These are phyloP conservation scores for Naganishia randhawae DNA, from an alignment of 768 basidiomycete genomes.

Conservation along the genomic window DNA sequence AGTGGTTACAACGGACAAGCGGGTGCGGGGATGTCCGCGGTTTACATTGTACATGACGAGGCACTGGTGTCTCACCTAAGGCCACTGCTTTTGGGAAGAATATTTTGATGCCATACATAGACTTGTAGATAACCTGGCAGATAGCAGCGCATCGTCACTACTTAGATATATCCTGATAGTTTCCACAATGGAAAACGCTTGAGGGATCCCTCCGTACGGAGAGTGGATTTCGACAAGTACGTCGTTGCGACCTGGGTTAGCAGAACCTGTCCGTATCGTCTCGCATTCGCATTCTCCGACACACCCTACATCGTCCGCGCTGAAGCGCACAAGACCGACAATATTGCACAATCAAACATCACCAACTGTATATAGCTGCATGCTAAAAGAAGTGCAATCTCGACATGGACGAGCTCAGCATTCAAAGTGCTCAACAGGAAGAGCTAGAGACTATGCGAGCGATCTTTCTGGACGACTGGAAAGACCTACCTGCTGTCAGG, in stretches of 20 bases:
- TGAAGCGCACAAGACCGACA: neutral
- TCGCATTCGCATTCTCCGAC: neutral
- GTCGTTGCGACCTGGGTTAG: neutral
- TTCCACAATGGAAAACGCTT: constrained; percentile 7
- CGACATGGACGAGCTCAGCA: constrained; percentile 19
- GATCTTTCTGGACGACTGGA: constrained; percentile 44
- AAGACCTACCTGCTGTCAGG: constrained; percentile 40
- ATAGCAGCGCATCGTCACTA: no score
- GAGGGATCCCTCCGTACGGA: constrained; percentile 3
- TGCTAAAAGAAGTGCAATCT: neutral
- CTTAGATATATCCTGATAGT: neutral
- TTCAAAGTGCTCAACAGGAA: constrained; percentile 36
- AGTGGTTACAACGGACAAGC: no score
- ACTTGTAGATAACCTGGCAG: no score
- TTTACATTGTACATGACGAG: no score
- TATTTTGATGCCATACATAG: no score
- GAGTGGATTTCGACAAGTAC: neutral
- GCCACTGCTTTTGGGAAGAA: no score
- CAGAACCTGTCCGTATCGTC: neutral
- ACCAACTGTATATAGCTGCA: neutral
- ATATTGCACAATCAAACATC: neutral
- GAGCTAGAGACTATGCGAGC: constrained; percentile 44
- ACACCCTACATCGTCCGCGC: neutral
- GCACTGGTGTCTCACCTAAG: no score
- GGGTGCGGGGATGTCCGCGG: no score